Conservation (phyloP, 768 basidiomycete genomes). For the Amanita polypyramis region DNA sequence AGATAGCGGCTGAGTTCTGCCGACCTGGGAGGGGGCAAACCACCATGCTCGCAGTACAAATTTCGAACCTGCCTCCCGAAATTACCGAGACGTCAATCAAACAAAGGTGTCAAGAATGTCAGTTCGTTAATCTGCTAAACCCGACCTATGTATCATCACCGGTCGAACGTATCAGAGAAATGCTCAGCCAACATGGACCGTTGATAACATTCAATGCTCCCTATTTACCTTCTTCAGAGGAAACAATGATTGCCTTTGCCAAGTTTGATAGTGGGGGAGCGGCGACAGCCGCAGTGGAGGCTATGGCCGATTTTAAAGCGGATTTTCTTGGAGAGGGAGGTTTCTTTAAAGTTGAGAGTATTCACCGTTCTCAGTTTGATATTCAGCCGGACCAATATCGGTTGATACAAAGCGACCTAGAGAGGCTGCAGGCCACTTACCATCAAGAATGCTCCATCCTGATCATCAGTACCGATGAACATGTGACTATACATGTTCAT, state of each 20-base stretch:
- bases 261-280: conserved; percentile 18
- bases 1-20: conserved; percentile 28
- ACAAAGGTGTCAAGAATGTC: conserved; percentile 15
- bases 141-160: conserved; percentile 26
- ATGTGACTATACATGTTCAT: conserved; percentile 26
- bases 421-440: conserved; percentile 17
- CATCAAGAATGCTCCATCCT: conserved; percentile 24
- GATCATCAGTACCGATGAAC: conserved; percentile 5
- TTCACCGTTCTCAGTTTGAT: conserved; percentile 30
- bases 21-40: conserved; percentile 23
- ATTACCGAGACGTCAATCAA: conserved; percentile 21
- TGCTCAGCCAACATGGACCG: conserved; percentile 24
- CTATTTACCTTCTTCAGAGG: conserved; percentile 20
- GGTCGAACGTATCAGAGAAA: conserved; percentile 20
- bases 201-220: conserved; percentile 29
- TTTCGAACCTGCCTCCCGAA: conserved; percentile 31
- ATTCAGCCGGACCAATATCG: conserved; percentile 23
- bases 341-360: conserved; percentile 25
- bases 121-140: conserved; percentile 19
- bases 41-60: conserved; percentile 28
- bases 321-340: conserved; percentile 24
- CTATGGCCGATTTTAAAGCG: conserved; percentile 13
- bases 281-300: conserved; percentile 13
- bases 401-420: conserved; percentile 26
- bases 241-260: conserved; percentile 27